Percentiles rank a stretch among this genome's conserved stretches.
Evolutionary conservation across 2,329 filamentous ascomycete species (phyloP).

Genomic region (Cordyceps tenuipes): DNA sequence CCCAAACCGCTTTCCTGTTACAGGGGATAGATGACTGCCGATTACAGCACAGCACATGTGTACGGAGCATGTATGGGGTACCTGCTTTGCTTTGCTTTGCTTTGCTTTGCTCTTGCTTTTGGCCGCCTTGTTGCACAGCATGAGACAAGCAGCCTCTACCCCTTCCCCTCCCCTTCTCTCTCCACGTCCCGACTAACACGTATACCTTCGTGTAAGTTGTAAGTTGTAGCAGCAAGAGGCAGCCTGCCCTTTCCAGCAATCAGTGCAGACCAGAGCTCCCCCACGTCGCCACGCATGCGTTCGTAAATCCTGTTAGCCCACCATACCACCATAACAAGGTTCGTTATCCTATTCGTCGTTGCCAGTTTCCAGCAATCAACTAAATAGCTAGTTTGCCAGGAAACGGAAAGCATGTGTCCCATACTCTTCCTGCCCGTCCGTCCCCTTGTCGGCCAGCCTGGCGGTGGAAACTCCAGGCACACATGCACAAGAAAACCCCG

Average conservation of each 20-base stretch:
- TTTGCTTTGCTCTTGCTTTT: background rate
- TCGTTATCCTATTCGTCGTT: background rate
- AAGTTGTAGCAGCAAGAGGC: too few relatives aligned
- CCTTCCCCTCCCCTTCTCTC: background rate
- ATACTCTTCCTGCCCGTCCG: background rate
- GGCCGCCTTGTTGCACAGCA: background rate
- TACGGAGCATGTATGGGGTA: background rate
- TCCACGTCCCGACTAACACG: background rate
- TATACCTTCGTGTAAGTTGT: background rate
- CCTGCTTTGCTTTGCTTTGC: background rate
- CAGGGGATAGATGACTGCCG: background rate
- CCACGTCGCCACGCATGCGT: background rate
- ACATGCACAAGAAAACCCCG: background rate
- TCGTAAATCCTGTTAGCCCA: background rate
- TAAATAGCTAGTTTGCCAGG: background rate
- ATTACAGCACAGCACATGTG: too few relatives aligned
- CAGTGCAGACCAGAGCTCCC: background rate
- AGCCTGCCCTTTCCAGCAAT: background rate
- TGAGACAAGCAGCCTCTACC: background rate
- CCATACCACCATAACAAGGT: background rate
- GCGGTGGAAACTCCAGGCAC: constrained; percentile 13
- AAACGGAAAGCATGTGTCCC: background rate
- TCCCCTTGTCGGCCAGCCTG: background rate
- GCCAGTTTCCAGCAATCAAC: too few relatives aligned
- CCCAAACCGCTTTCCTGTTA: background rate